Evolutionary conservation across 768 basidiomycete species (phyloP).

Genomic region (Lentinula guzmanii): DNA sequence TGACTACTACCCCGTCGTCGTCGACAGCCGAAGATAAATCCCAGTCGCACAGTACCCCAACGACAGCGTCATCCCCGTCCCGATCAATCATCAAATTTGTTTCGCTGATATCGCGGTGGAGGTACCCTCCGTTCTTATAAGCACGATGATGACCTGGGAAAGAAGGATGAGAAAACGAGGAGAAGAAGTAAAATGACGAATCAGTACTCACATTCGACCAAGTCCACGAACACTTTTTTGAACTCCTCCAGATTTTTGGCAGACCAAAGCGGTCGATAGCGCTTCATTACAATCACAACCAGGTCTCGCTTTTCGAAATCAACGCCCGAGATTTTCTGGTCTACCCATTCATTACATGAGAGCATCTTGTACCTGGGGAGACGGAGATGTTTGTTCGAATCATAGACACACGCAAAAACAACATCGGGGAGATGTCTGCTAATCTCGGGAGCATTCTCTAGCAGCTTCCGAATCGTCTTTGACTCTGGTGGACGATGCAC

Average conservation of each 20-base stretch:
- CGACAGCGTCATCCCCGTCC: neutral
- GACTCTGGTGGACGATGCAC: conserved; percentile 7
- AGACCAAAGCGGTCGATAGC: conserved; percentile 17
- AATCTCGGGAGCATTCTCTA: conserved; percentile 6
- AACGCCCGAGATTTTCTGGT: neutral
- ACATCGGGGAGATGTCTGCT: conserved; percentile 11
- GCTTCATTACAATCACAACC: conserved; percentile 13
- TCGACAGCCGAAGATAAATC: conserved; percentile 16
- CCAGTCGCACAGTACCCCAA: conserved; percentile 22
- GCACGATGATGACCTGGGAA: conserved; percentile 19
- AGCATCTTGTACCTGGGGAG: conserved; percentile 9
- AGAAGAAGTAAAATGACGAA: neutral
- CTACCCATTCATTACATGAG: neutral
- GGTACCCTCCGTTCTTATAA: conserved; percentile 12
- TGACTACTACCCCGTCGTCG: neutral
- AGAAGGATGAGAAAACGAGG: conserved; percentile 6
- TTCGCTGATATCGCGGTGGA: conserved; percentile 26
- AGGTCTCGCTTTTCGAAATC: conserved; percentile 12
- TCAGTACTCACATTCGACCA: conserved; percentile 21
- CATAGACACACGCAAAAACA: neutral
- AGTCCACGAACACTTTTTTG: conserved; percentile 20
- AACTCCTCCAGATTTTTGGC: conserved; percentile 18
- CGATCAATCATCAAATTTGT: conserved; percentile 23
- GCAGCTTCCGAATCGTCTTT: conserved; percentile 4
- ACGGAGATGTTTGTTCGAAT: conserved; percentile 3